Conservation (phyloP, 75 land plant species). For the Pinus taeda region DNA sequence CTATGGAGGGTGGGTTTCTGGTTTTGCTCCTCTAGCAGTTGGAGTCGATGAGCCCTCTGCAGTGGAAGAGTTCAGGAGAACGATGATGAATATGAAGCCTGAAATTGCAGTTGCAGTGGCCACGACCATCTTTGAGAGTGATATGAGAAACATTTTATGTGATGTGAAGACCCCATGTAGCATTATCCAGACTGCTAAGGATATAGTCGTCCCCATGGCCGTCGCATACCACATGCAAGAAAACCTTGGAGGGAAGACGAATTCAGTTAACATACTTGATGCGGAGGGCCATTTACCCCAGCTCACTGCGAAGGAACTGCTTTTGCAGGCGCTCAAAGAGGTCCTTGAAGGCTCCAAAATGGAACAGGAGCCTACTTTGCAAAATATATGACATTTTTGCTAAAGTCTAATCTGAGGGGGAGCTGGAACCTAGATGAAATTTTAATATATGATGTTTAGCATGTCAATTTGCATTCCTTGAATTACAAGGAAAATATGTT, state of each 20-base stretch:
- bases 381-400: neutral
- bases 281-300: slow-evolving; percentile 28
- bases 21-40: slow-evolving; percentile 33
- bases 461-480: no score
- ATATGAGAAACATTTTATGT: slow-evolving; percentile 35
- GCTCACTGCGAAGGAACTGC: slow-evolving; percentile 16
- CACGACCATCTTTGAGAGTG: slow-evolving; percentile 46
- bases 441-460: no score
- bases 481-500: no score
- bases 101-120: slow-evolving; percentile 44
- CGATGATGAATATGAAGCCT: slow-evolving; percentile 44
- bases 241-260: neutral
- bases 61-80: slow-evolving; percentile 21
- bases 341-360: slow-evolving; percentile 1
- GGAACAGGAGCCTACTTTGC: neutral
- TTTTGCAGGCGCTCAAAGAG: slow-evolving; percentile 8
- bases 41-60: slow-evolving; percentile 29
- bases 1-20: slow-evolving; percentile 39
- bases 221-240: slow-evolving; percentile 47
- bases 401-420: no score
- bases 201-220: slow-evolving; percentile 46
- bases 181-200: slow-evolving; percentile 47
- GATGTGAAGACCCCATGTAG: slow-evolving; percentile 45
- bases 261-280: slow-evolving; percentile 5
- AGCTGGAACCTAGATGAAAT: no score